Conservation (phyloP, 192 early-diverging fungal genomes). For the Phycomyces blakesleeanus region DNA sequence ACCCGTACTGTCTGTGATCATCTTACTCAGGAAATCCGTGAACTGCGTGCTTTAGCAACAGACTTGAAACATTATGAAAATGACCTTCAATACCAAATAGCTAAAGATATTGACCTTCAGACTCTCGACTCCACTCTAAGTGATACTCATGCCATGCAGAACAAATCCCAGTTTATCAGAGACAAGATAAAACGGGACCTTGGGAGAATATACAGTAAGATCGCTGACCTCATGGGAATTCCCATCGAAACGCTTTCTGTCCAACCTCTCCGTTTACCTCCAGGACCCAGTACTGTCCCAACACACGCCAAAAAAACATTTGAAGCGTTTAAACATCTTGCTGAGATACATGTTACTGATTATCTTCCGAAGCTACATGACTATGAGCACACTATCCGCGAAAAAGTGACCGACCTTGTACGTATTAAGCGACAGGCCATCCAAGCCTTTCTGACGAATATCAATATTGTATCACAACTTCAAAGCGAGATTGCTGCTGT, state of each 20-base stretch:
- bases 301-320: conserved; percentile 29
- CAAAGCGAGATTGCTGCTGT: conserved; percentile 28
- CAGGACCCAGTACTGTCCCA: neutral
- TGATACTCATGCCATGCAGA: conserved; percentile 11
- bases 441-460: conserved; percentile 18
- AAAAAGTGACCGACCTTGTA: conserved; percentile 6
- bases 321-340: conserved; percentile 46
- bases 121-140: conserved; percentile 15
- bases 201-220: conserved; percentile 17
- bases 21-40: conserved; percentile 12
- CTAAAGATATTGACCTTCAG: conserved; percentile 18
- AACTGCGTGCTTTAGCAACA: conserved; percentile 8
- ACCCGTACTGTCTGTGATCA: neutral
- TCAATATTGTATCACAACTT: conserved; percentile 25
- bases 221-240: conserved; percentile 11
- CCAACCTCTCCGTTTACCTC: neutral
- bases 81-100: conserved; percentile 15
- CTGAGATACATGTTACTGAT: conserved; percentile 40
- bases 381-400: conserved; percentile 19
- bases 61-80: conserved; percentile 13
- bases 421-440: conserved; percentile 20
- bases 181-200: conserved; percentile 28
- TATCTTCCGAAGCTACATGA: conserved; percentile 33
- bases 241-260: conserved; percentile 1
- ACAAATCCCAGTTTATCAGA: conserved; percentile 19